Evolutionary conservation across 2,329 filamentous ascomycete species (phyloP).

Genomic region (Thielaviopsis euricoi): DNA sequence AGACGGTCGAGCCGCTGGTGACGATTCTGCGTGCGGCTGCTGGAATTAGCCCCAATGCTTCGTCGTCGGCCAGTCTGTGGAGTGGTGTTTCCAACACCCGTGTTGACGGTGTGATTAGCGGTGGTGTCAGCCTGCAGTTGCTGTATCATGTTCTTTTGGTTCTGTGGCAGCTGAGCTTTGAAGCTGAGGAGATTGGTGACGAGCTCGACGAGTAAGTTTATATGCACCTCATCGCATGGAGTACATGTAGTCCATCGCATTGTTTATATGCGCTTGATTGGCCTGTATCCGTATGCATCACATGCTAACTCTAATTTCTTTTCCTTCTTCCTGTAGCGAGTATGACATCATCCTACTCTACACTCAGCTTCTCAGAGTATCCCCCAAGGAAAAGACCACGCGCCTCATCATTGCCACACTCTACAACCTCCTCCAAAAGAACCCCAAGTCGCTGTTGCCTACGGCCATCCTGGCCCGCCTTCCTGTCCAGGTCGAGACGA

Average conservation of each 20-base stretch:
- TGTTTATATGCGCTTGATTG: background rate
- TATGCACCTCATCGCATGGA: too few relatives aligned
- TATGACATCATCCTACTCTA: slow-evolving; percentile 86
- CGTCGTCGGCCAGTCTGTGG: slow-evolving; percentile 43
- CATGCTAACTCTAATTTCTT: background rate
- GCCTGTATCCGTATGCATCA: too few relatives aligned
- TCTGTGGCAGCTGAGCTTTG: slow-evolving; percentile 93
- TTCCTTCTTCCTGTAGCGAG: too few relatives aligned
- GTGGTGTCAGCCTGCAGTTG: slow-evolving; percentile 79
- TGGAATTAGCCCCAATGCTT: slow-evolving; percentile 49
- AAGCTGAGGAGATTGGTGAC: slow-evolving; percentile 54
- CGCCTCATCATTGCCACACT: slow-evolving; percentile 79
- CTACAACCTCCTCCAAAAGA: slow-evolving; percentile 60
- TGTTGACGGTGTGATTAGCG: slow-evolving; percentile 47
- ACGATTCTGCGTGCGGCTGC: slow-evolving; percentile 69
- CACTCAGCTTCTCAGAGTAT: slow-evolving; percentile 78
- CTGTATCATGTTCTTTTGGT: slow-evolving; percentile 89
- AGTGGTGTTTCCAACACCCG: slow-evolving; percentile 36
- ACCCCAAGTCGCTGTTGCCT: slow-evolving; percentile 60
- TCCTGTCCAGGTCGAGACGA: slow-evolving; percentile 47
- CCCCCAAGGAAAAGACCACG: slow-evolving; percentile 96
- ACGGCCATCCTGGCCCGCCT: slow-evolving; percentile 75
- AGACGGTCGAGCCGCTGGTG: slow-evolving; percentile 69
- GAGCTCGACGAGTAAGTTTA: slow-evolving; percentile 66
- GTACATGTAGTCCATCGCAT: too few relatives aligned